Base-by-base conservation (phyloP, 495 filamentous ascomycete genomes). In the Penicillium roqueforti region DNA sequence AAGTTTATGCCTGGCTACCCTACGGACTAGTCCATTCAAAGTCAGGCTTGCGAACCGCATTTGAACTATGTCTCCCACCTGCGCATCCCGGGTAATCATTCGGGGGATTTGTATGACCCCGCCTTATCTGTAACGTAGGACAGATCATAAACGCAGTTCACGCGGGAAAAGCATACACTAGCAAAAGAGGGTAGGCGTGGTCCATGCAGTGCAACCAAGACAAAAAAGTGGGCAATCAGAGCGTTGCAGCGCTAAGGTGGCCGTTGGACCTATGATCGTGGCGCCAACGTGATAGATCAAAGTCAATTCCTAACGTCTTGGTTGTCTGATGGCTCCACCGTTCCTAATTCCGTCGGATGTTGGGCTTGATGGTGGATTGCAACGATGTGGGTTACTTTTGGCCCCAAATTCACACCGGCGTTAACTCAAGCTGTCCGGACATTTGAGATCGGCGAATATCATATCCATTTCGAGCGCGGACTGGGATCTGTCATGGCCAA, bases 351-450 rank as follows among this genome's bases (percentile, higher is more conserved):
- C 11, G 13, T 16, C 22, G n/a, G 32, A 36, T n/a, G 14, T 36
- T 37, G 14, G 29, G 29, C 14, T 31, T 11, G 9, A 20, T 18
- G 47, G 47, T 38, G 47, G 47, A 19, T 20, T 13, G n/a, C n/a
- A n/a, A n/a, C n/a, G n/a, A 34, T 38, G 39, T 8, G 22, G 52
- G 10, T 32, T 47, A 6, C 18, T 38, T 51, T 47, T 29, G 47
- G 54, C 47, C 54, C 54, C 47, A 20, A 51, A 29, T 41, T 29
- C 46, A 37, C 46, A 37, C 58, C 53, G 58, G 61, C 61, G 55
- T 51, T 25, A 61, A 64, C 58, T 64, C 55, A 59, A 64, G 40
- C 53, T 52, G 3, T 22, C 16, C 51, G 38, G 36, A n/a, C 31
- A 42, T n/a, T 44, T 25, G 40, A 44, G 55, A 64, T 56, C 58